Base-by-base conservation (phyloP, 805 yeast genomes). In the Metschnikowia rubicola region DNA sequence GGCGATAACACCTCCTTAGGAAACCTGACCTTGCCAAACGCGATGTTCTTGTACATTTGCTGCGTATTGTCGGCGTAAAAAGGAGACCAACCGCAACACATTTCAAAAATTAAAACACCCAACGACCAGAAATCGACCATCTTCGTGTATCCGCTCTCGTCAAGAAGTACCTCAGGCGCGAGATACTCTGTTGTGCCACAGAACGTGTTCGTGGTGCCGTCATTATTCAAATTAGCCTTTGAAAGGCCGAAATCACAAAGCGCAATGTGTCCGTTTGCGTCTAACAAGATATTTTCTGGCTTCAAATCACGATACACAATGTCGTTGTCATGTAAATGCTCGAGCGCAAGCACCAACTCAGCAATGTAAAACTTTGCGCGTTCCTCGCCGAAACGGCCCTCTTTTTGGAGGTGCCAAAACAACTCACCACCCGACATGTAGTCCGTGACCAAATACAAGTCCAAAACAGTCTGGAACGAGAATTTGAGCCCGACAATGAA, bases 31-130 rank as follows among this genome's bases (percentile, higher is more conserved):
- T 92, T 94, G 53, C 99, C 99, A 69, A 90, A 94, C 4, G 98
- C 99, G 72, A 94, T 94, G 70, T 94, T 94, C 72, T 92, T 94
- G 71, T 94, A 94, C 99, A 94, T 94, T 68, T 94, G 97, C 72
- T 94, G 98, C 42, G 96, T 90, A 66, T 89, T 92, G 53, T 92
- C 97, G 28, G 98, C 99, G 62, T 89, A 94, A 67, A 94, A 94
- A 46, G 99, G 99, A 4, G 96, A 87, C 99, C 98, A 94, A 43
- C 99, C 99, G 71, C 98, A 94, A 68, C 98, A 91, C 99, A 94
- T 94, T 71, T 94, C 99, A 68, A 94, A 94, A 39, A 94, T 90
- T 48, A 94, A 74, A 26, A 94, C 99, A 50, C 99, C 99, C 48
- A 94, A 73, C 2, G 98, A 91, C 99, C 99, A 94, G 60, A 94